These are phyloP conservation scores for Sinapis alba DNA, from an alignment of 441 rosid species.

Conservation along the genomic window DNA sequence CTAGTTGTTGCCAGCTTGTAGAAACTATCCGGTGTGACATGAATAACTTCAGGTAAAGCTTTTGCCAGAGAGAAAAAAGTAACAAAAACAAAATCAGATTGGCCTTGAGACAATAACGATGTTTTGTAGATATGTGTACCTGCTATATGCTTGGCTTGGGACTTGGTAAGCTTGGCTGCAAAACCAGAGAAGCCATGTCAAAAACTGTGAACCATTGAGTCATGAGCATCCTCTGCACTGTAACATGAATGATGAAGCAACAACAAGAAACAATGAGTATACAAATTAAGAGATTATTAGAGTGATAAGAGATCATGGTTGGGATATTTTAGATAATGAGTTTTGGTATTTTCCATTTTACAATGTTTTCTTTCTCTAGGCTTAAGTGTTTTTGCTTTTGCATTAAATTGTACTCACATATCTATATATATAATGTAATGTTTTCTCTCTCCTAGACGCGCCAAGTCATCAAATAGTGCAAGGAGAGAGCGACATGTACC, in stretches of 20 bases:
- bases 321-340: too few species aligned
- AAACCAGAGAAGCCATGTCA: conserved; percentile 72
- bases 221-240: conserved; percentile 59
- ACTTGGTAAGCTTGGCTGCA: conserved; percentile 56
- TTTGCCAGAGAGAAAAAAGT: neutral
- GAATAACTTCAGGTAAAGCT: conserved; percentile 37
- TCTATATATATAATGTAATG: too few species aligned
- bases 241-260: neutral
- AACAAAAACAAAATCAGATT: neutral
- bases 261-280: neutral
- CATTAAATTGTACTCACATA: too few species aligned
- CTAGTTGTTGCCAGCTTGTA: conserved; percentile 29
- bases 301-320: too few species aligned
- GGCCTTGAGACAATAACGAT: neutral
- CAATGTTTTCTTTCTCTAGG: too few species aligned
- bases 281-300: too few species aligned
- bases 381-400: too few species aligned
- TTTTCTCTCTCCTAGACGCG: too few species aligned
- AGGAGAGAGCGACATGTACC: too few species aligned
- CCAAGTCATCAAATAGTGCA: too few species aligned
- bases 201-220: conserved; percentile 58
- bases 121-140: conserved; percentile 3
- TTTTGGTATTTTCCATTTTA: too few species aligned
- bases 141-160: conserved; percentile 47
- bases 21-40: conserved; percentile 33